Evolutionary conservation across 2,329 filamentous ascomycete species (phyloP).

Genomic region (Ophiostoma perfectum): DNA sequence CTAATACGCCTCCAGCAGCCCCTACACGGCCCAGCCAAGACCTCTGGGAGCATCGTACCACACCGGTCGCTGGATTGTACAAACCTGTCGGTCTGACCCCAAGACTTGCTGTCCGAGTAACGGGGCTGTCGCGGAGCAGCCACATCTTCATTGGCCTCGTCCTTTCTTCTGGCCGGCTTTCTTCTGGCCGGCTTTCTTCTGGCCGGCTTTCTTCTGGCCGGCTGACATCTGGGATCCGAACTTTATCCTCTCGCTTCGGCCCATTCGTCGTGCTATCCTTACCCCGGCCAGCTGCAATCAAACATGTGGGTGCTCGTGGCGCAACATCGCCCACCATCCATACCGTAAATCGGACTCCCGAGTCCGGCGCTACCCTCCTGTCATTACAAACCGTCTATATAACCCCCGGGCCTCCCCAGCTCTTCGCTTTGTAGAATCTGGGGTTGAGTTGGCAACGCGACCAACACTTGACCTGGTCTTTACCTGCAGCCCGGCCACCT

Average conservation of each 20-base stretch:
- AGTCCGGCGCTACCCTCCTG: neutral
- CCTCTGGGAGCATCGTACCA: too few relatives aligned
- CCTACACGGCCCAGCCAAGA: neutral
- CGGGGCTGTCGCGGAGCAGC: neutral
- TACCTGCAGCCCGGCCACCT: too few relatives aligned
- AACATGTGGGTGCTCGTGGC: neutral
- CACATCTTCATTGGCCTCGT: neutral
- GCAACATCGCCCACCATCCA: neutral
- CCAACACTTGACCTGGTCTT: neutral
- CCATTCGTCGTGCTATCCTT: neutral
- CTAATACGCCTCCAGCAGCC: neutral
- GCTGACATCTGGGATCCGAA: neutral
- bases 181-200: neutral
- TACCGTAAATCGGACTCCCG: neutral
- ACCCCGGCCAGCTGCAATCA: neutral
- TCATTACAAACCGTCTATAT: neutral
- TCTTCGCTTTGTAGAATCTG: neutral
- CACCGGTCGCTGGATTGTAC: neutral
- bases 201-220: neutral
- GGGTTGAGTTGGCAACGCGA: neutral
- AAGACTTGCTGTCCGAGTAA: neutral
- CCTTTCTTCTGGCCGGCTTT: neutral
- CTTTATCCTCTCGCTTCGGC: constrained; percentile 2
- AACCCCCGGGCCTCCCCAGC: neutral
- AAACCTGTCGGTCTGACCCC: neutral